Base-by-base conservation (phyloP, 2,329 filamentous ascomycete genomes). In the Simplicillium sp. region DNA sequence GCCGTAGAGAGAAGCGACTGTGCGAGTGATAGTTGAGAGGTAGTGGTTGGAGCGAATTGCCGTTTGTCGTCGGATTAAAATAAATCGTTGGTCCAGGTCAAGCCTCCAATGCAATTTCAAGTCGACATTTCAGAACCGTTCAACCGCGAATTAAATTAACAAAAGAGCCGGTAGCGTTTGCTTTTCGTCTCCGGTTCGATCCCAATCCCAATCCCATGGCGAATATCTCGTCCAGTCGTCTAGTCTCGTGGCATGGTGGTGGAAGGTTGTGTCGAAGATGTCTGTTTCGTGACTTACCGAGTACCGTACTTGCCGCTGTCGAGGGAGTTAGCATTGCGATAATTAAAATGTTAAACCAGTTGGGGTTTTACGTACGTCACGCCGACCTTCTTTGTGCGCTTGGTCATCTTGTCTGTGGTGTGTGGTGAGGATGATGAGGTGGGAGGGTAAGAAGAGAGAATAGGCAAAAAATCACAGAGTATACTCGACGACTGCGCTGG, bases 381-480 rank as follows among this genome's bases (percentile, higher is more conserved):
- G 70, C 87, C 87, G 82, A 94, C 88, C 85, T 95, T 94, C 84
- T 68, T 94, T 56, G 87, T 94, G 77, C 87, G 82, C 81, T 92
- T 90, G 69, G 86, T 87, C 85, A 92, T 92, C 72, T 82, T 87
- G 77, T 68, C 70, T 64, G 65, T 59, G 54, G 46, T 62, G 58
- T 60, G 57, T 54, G 54, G 50, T 54, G 47, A 55, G 53, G 54
- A 57, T 54, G 52, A 54, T 51, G 54, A 51, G 50, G 52, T 54
- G 49, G 53, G 53, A 54, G 55, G 54, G 54, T 50, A 46, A 54
- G 52, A 48, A 33, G 36, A 44, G 43, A 41, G 53, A 47, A 45
- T 50, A 46, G n/a, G 47, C 54, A 51, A 49, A 46, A 50, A 46
- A 53, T 53, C 49, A 48, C 56, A 61, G 55, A 56, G 51, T 56